A percentile compares a stretch with the other conserved stretches of the same genome.
Conservation (phyloP, 139 green algal genomes). For the Chlamydomonas applanata region DNA sequence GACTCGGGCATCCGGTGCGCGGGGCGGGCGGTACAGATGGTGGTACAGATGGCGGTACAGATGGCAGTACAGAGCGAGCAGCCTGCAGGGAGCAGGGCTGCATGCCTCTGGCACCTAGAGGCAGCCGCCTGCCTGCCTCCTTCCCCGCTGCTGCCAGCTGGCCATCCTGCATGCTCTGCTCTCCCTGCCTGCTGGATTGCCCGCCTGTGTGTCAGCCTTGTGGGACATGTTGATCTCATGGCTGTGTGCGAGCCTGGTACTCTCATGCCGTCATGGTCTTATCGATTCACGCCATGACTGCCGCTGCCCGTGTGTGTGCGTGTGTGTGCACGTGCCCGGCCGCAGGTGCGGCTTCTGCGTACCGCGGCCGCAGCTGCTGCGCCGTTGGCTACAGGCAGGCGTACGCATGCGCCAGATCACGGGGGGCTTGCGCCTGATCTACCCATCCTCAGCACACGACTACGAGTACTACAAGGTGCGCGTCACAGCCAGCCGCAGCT, state of each 20-base stretch:
- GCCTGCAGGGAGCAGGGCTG: too few species aligned
- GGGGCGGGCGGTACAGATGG: neutral
- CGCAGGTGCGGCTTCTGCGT: constrained; percentile 60
- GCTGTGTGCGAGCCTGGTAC: too few species aligned
- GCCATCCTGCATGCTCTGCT: too few species aligned
- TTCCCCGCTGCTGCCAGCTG: too few species aligned
- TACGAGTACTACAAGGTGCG: constrained; percentile 66
- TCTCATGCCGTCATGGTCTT: too few species aligned
- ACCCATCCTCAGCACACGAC: constrained; percentile 61
- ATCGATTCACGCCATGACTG: neutral
- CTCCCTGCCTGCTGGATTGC: neutral
- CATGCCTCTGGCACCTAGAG: too few species aligned
- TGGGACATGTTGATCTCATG: too few species aligned
- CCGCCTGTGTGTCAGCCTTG: neutral
- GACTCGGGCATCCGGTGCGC: constrained; percentile 48
- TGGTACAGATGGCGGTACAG: too few species aligned
- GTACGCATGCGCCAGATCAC: constrained; percentile 61
- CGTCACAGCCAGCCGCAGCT: too few species aligned
- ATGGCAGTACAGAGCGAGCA: too few species aligned
- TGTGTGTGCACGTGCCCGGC: too few species aligned
- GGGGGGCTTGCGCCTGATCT: constrained; percentile 56
- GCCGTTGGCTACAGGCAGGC: constrained; percentile 62
- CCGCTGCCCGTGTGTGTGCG: constrained; percentile 16
- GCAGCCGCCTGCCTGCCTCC: too few species aligned
- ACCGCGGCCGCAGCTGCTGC: constrained; percentile 66